Percentiles rank a stretch among this genome's conserved stretches.
phyloP scores from a whole-genome alignment of 768 basidiomycete species.

The Trametes cingulata region DNA sequence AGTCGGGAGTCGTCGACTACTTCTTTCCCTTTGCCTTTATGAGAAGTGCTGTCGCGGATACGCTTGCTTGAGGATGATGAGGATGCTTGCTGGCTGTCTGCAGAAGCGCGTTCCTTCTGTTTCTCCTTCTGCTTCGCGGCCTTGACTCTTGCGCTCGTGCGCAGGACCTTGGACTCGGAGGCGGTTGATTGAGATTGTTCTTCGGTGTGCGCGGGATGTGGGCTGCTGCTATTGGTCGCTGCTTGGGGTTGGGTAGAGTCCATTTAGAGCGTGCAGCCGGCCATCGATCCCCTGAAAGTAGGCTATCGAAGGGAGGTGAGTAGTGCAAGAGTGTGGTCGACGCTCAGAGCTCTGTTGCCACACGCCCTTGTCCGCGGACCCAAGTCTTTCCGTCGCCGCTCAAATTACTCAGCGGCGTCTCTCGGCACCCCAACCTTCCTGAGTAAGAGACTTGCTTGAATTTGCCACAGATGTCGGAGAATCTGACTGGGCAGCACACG shows the following conservation, averaged over 20 bases:
- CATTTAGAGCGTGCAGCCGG: conserved; percentile 89
- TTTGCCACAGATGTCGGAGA: too few species aligned
- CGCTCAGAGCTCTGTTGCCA: conserved; percentile 8
- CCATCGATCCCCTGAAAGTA: conserved; percentile 61
- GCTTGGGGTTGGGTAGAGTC: conserved; percentile 82
- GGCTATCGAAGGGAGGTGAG: conserved; percentile 26
- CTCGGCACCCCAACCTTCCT: neutral
- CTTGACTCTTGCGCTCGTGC: conserved; percentile 72
- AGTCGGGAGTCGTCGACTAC: conserved; percentile 52
- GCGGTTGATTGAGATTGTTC: conserved; percentile 38
- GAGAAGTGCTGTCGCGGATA: conserved; percentile 47
- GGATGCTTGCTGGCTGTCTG: conserved; percentile 38
- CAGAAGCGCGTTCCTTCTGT: conserved; percentile 51
- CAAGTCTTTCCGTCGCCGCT: conserved; percentile 14
- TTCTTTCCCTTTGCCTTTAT: conserved; percentile 70
- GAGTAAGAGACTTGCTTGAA: neutral
- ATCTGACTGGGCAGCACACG: too few species aligned
- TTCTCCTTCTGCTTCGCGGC: conserved; percentile 72
- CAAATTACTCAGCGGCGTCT: conserved; percentile 15
- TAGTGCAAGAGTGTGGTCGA: conserved; percentile 19
- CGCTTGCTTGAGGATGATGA: conserved; percentile 53
- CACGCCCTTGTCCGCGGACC: conserved; percentile 18
- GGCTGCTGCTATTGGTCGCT: conserved; percentile 66
- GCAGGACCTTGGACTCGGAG: conserved; percentile 57
- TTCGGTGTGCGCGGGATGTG: conserved; percentile 48